Conservation (phyloP, 176 grass and related monocot species). For the Pontederia crassipes region DNA sequence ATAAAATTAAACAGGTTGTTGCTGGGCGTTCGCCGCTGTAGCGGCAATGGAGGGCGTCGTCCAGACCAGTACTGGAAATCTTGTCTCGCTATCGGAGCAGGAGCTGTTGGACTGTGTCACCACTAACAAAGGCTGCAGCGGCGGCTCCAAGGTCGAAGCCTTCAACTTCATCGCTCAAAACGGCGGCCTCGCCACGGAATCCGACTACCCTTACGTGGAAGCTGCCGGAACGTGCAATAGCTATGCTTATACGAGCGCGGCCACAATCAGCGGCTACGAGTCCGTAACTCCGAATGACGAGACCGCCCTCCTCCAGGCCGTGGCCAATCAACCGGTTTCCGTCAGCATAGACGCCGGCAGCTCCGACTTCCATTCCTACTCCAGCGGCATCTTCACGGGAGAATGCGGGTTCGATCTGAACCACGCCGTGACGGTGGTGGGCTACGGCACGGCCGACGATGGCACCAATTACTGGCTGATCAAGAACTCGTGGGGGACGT, state of each 20-base stretch:
- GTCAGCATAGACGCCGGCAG: constrained; percentile 29
- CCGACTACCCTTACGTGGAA: neutral
- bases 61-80: too few species aligned
- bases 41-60: too few species aligned
- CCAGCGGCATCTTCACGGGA: constrained; percentile 33
- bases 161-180: constrained; percentile 28
- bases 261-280: constrained; percentile 34
- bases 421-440: constrained; percentile 37
- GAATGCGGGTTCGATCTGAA: constrained; percentile 33
- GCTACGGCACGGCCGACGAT: constrained; percentile 21
- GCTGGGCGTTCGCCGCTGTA: too few species aligned
- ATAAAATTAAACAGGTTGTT: constrained; percentile 3
- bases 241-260: neutral
- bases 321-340: constrained; percentile 31
- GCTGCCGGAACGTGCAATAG: constrained; percentile 24
- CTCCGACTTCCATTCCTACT: constrained; percentile 45
- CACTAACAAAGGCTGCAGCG: constrained; percentile 16
- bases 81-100: constrained; percentile 33
- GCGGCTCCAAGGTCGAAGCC: constrained; percentile 20
- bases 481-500: too few species aligned
- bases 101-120: constrained; percentile 32
- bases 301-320: constrained; percentile 21
- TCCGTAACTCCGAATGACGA: constrained; percentile 31
- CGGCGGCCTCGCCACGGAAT: too few species aligned
- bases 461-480: too few species aligned